A percentile compares a stretch with the other conserved stretches of the same genome.
These are phyloP conservation scores for Trichoderma simmonsii DNA, from an alignment of 2,329 filamentous ascomycete genomes.

Conservation along the genomic window DNA sequence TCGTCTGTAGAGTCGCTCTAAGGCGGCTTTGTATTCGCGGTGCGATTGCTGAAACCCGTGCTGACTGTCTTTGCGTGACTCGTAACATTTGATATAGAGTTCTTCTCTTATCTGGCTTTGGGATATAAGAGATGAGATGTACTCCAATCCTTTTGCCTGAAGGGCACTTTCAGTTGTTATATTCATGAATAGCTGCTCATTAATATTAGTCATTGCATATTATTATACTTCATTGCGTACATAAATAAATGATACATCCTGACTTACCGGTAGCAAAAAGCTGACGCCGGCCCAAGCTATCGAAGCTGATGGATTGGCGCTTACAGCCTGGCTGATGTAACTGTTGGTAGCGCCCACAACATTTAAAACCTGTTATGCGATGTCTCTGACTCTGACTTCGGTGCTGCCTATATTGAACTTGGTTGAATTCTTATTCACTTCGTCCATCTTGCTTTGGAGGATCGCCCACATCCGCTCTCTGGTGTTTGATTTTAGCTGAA, in stretches of 20 bases:
- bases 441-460: neutral
- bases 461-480: neutral
- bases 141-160: neutral
- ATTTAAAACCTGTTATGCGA: neutral
- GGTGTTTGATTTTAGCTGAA: neutral
- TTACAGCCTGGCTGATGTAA: neutral
- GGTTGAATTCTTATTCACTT: neutral
- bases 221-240: neutral
- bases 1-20: neutral
- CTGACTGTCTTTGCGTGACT: neutral
- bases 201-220: neutral
- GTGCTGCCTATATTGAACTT: neutral
- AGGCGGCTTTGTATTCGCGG: neutral
- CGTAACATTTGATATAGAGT: neutral
- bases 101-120: neutral
- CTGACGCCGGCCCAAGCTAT: neutral
- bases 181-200: neutral
- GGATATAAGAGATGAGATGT: neutral
- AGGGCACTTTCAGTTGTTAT: neutral
- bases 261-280: neutral
- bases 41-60: neutral
- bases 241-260: fast-evolving
- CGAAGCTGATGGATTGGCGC: neutral
- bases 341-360: neutral
- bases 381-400: neutral